Evolutionary conservation across 169 alveolate genomes (phyloP).

Genomic region (Plasmodium gonderi): DNA sequence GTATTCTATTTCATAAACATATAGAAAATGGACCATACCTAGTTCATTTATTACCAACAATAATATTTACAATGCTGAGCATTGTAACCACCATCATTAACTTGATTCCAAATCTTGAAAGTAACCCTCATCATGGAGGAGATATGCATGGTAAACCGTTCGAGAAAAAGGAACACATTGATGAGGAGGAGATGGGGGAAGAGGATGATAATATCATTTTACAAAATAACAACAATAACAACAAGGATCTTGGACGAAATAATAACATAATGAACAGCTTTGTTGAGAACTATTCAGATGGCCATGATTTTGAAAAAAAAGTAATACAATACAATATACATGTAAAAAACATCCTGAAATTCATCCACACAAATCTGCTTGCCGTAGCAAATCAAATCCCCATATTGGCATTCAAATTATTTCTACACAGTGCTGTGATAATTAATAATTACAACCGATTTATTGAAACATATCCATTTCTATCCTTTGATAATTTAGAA

Average conservation of each 20-base stretch:
- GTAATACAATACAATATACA: constrained; percentile 34
- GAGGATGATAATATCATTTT: too few species aligned
- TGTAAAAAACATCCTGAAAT: constrained; percentile 32
- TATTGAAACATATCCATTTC: not conserved
- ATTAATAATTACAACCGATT: constrained; percentile 74
- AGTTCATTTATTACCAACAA: constrained; percentile 25
- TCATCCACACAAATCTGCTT: constrained; percentile 41
- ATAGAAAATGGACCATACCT: constrained; percentile 24
- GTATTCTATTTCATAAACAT: constrained; percentile 41
- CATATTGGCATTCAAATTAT: constrained; percentile 70
- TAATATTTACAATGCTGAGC: constrained; percentile 15
- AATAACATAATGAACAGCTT: too few species aligned
- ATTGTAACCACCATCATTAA: constrained; percentile 18
- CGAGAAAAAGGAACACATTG: not conserved
- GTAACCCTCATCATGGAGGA: not conserved
- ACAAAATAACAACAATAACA: too few species aligned
- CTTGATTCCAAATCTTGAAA: not conserved
- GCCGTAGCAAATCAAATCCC: constrained; percentile 49
- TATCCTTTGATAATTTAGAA: constrained; percentile 71
- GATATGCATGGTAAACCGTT: not conserved
- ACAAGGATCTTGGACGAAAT: too few species aligned
- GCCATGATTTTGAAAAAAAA: constrained; percentile 33
- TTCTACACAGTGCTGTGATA: constrained; percentile 73
- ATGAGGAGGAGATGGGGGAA: too few species aligned
- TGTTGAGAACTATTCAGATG: too few species aligned